These are phyloP conservation scores for Lepiota brunneoincarnata DNA, from an alignment of 768 basidiomycete genomes.

Conservation along the genomic window DNA sequence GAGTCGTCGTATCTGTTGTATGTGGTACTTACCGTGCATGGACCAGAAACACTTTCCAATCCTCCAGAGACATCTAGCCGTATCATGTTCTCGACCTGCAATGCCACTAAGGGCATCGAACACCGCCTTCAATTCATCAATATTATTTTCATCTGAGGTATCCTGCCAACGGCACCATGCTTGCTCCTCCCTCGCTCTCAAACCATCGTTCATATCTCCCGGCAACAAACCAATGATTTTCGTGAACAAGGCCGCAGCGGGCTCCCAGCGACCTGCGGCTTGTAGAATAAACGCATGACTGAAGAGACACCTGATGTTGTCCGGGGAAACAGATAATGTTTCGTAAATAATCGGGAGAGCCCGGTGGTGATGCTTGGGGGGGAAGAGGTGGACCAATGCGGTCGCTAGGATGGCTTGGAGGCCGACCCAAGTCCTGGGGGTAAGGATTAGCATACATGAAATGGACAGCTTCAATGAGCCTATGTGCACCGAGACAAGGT, in stretches of 20 bases:
- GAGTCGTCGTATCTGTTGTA: background rate
- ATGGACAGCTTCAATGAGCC: background rate
- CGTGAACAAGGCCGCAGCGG: slow-evolving; percentile 62
- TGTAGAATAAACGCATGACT: slow-evolving; percentile 74
- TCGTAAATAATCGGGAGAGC: slow-evolving; percentile 75
- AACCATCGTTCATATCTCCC: slow-evolving; percentile 40
- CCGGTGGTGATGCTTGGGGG: slow-evolving; percentile 85
- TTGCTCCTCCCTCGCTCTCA: slow-evolving; percentile 75
- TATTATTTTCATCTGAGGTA: slow-evolving; percentile 43
- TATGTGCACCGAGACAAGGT: slow-evolving; percentile 43
- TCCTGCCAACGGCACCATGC: slow-evolving; percentile 80
- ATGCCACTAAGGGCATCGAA: slow-evolving; percentile 40
- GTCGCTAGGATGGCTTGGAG: slow-evolving; percentile 73
- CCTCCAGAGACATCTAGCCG: slow-evolving; percentile 83
- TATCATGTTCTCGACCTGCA: slow-evolving; percentile 50
- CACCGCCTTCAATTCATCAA: slow-evolving; percentile 46
- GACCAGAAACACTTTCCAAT: slow-evolving; percentile 78
- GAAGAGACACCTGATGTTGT: slow-evolving; percentile 67
- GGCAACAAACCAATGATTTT: slow-evolving; percentile 48
- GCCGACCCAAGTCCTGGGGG: slow-evolving; percentile 54
- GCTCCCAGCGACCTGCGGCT: slow-evolving; percentile 59
- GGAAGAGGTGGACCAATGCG: slow-evolving; percentile 78
- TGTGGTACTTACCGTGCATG: slow-evolving; percentile 52
- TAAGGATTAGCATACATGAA: background rate
- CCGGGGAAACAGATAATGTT: slow-evolving; percentile 59